These are phyloP conservation scores for Iberis pinnata DNA, from an alignment of 345 rosid genomes.

Conservation along the genomic window DNA sequence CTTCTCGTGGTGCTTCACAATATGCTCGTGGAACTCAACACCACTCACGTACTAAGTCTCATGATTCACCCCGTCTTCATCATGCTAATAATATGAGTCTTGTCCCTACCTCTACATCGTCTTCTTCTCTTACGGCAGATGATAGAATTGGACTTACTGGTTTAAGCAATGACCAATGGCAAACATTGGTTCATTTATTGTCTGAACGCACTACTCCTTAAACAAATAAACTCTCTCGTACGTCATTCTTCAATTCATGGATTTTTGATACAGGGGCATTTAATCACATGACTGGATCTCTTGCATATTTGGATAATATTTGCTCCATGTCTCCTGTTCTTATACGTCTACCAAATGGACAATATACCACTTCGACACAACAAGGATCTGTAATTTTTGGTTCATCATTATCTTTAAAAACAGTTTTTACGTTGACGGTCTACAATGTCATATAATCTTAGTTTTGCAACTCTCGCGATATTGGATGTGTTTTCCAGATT, in stretches of 20 bases:
- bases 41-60: too few relatives aligned
- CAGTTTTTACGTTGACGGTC: background rate
- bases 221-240: background rate
- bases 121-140: too few relatives aligned
- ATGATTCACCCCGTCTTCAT: too few relatives aligned
- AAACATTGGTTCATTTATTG: background rate
- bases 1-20: too few relatives aligned
- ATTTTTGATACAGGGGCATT: background rate
- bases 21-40: too few relatives aligned
- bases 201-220: background rate
- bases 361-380: too few relatives aligned
- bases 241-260: background rate
- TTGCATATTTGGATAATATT: background rate
- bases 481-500: too few relatives aligned
- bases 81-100: fast-evolving
- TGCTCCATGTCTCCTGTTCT: too few relatives aligned
- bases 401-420: fast-evolving
- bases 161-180: background rate
- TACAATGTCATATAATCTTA: too few relatives aligned
- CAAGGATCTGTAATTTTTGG: background rate
- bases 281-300: background rate
- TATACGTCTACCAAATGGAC: background rate
- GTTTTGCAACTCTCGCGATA: too few relatives aligned
- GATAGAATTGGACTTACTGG: background rate
- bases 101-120: background rate